Percentiles rank a stretch among this genome's conserved stretches.
phyloP scores from a whole-genome alignment of 225 moss, liverwort and hornwort species.

The Pleurozium schreberi region DNA sequence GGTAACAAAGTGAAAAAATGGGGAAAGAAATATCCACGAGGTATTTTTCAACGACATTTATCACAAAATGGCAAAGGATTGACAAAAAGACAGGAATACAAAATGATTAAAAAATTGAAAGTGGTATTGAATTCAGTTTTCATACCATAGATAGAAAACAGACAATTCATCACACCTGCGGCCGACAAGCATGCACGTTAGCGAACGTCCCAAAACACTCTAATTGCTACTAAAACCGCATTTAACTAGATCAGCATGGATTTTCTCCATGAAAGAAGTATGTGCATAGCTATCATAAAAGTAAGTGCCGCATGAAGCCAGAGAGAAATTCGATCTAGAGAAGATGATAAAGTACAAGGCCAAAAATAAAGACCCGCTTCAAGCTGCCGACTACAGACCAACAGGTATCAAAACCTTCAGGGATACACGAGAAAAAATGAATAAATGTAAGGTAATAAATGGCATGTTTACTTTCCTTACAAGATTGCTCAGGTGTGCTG shows the following conservation, averaged over 20 bases:
- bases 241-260: neutral
- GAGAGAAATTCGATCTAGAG: neutral
- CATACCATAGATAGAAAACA: conserved; percentile 96
- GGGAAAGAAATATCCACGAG: neutral
- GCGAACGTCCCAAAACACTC: neutral
- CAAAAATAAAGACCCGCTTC: neutral
- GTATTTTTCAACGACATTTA: neutral
- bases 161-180: conserved; percentile 94
- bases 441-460: neutral
- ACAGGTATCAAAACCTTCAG: neutral
- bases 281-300: neutral
- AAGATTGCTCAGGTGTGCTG: neutral
- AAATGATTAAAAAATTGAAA: neutral
- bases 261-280: neutral
- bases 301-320: neutral
- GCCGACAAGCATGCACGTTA: neutral
- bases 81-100: neutral
- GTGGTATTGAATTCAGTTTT: neutral
- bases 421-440: neutral
- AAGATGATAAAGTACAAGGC: neutral
- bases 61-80: neutral
- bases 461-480: neutral
- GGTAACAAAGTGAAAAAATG: neutral
- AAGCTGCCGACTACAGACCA: neutral
- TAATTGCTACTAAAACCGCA: neutral